A percentile compares a stretch with the other conserved stretches of the same genome.
Evolutionary conservation across 495 filamentous ascomycete species (phyloP).

Genomic region (Saxophila tyrrhenica): DNA sequence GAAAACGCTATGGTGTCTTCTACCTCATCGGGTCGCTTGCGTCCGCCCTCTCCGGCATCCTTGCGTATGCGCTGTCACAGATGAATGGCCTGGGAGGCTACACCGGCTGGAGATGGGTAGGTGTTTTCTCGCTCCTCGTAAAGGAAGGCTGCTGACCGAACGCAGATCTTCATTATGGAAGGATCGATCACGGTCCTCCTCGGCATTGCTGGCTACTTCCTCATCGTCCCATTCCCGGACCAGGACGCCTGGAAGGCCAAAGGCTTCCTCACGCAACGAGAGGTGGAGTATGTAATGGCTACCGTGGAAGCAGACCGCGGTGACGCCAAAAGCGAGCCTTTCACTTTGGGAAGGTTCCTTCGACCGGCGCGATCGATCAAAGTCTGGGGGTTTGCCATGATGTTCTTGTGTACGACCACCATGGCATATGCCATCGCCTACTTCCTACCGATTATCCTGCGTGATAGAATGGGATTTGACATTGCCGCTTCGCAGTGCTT

Average conservation of each 20-base stretch:
- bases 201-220: slow-evolving; percentile 18
- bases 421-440: slow-evolving; percentile 54
- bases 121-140: no score
- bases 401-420: slow-evolving; percentile 49
- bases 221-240: slow-evolving; percentile 18
- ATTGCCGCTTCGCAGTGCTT: slow-evolving; percentile 50
- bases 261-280: slow-evolving; percentile 11
- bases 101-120: slow-evolving; percentile 14
- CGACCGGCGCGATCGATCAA: slow-evolving; percentile 40
- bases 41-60: slow-evolving; percentile 21
- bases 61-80: slow-evolving; percentile 19
- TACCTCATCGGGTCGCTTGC: slow-evolving; percentile 21
- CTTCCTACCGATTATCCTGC: slow-evolving; percentile 56
- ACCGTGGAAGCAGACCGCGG: slow-evolving; percentile 49
- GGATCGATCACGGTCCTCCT: slow-evolving; percentile 15
- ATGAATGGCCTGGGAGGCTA: slow-evolving; percentile 15
- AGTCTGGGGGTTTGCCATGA: slow-evolving; percentile 50
- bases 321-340: slow-evolving; percentile 41
- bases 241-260: not conserved
- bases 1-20: slow-evolving; percentile 20
- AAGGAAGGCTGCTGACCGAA: no score
- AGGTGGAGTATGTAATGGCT: slow-evolving; percentile 45
- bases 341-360: slow-evolving; percentile 41
- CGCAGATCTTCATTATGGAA: slow-evolving; percentile 18
- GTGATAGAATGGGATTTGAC: slow-evolving; percentile 45